These are phyloP conservation scores for Malassezia cuniculi DNA, from an alignment of 1,284 basidiomycete species.

Conservation along the genomic window DNA sequence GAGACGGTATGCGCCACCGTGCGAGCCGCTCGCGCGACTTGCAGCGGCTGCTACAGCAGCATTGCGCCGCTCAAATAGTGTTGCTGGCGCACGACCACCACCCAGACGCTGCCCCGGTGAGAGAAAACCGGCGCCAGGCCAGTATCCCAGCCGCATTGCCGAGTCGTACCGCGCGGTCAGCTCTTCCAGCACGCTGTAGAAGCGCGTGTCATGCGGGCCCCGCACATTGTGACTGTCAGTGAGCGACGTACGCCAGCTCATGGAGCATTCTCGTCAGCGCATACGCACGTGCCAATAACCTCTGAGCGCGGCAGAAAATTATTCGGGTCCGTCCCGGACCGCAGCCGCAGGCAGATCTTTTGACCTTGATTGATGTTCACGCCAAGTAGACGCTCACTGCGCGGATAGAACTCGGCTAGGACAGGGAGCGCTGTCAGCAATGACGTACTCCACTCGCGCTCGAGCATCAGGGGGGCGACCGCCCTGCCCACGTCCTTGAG, in stretches of 20 bases:
- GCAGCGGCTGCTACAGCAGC: conserved; percentile 1
- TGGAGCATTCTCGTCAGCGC: conserved; percentile 20
- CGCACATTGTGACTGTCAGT: conserved; percentile 21
- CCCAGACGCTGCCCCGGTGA: conserved; percentile 12
- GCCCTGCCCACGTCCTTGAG: conserved; percentile 15
- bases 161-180: conserved; percentile 19
- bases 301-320: conserved; percentile 12
- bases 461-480: conserved; percentile 19
- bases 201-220: conserved; percentile 23
- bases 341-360: conserved; percentile 23
- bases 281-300: conserved; percentile 15
- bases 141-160: conserved; percentile 9
- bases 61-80: not conserved
- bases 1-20: conserved; percentile 1
- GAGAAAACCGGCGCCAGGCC: conserved; percentile 20
- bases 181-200: conserved; percentile 16
- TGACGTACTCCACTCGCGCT: conserved; percentile 16
- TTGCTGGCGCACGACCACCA: not conserved
- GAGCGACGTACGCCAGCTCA: conserved; percentile 18
- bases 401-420: conserved; percentile 20
- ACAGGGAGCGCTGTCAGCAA: conserved; percentile 13
- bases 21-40: not conserved
- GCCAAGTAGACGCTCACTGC: conserved; percentile 15
- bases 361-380: conserved; percentile 23
- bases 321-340: conserved; percentile 1